A percentile compares a stretch with the other conserved stretches of the same genome.
Conservation (phyloP, 2,329 filamentous ascomycete species). For the Exophiala bonariae region DNA sequence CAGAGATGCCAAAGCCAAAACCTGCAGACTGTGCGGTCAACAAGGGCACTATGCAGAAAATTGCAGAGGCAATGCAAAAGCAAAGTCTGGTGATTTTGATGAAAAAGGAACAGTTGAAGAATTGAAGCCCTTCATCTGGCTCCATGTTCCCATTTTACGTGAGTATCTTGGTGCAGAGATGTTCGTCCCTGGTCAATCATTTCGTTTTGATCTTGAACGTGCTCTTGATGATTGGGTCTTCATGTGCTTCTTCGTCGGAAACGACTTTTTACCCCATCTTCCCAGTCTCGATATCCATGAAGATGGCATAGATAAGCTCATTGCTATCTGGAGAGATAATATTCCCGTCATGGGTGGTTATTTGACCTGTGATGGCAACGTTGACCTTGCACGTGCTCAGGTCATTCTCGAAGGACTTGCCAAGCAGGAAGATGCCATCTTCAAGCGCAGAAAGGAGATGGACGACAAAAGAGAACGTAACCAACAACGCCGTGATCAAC, state of each 20-base stretch:
- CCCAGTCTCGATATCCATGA: slow-evolving; percentile 97
- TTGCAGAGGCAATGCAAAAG: slow-evolving; percentile 76
- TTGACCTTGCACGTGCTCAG: slow-evolving; percentile 84
- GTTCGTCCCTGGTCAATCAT: slow-evolving; percentile 76
- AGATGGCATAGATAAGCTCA: slow-evolving; percentile 93
- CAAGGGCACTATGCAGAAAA: slow-evolving; percentile 85
- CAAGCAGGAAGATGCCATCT: slow-evolving; percentile 91
- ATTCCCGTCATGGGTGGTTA: slow-evolving; percentile 91
- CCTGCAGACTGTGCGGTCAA: slow-evolving; percentile 88
- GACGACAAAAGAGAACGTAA: slow-evolving; percentile 82
- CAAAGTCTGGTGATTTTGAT: slow-evolving; percentile 76
- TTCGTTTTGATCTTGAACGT: slow-evolving; percentile 89
- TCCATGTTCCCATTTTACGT: slow-evolving; percentile 85
- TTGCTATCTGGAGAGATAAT: slow-evolving; percentile 95
- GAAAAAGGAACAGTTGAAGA: slow-evolving; percentile 72
- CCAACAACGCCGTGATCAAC: slow-evolving; percentile 73
- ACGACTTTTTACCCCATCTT: slow-evolving; percentile 95
- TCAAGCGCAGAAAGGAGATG: slow-evolving; percentile 79
- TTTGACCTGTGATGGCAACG: slow-evolving; percentile 89
- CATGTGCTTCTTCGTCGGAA: slow-evolving; percentile 98
- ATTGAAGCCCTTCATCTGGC: slow-evolving; percentile 96
- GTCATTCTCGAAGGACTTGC: slow-evolving; percentile 84
- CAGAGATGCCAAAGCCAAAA: slow-evolving; percentile 78
- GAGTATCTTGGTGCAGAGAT: slow-evolving; percentile 94
- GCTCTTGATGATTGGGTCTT: slow-evolving; percentile 98